Evolutionary conservation across 371 early-diverging fungal species (phyloP).

Genomic region (Mucor circinelloides): DNA sequence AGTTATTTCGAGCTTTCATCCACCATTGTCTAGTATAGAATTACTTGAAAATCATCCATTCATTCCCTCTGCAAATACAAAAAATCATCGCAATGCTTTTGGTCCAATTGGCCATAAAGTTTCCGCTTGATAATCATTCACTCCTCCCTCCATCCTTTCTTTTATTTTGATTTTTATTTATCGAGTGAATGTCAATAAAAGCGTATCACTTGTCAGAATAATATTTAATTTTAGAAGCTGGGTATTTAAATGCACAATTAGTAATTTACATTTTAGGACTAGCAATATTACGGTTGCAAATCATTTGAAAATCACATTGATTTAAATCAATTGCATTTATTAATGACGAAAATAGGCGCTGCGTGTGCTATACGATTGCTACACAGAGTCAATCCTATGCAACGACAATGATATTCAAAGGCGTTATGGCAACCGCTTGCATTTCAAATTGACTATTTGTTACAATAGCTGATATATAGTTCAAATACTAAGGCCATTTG

Average conservation of each 20-base stretch:
- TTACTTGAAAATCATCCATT: conserved; percentile 32
- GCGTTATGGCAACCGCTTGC: neutral
- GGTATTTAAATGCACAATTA: neutral
- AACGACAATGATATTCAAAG: neutral
- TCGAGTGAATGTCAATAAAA: neutral
- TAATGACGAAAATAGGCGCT: too few relatives aligned
- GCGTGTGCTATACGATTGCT: neutral
- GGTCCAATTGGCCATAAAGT: conserved; percentile 25
- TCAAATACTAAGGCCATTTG: neutral
- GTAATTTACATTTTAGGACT: neutral
- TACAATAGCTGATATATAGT: neutral
- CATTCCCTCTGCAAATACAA: conserved; percentile 17
- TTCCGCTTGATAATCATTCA: neutral
- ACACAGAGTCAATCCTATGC: neutral
- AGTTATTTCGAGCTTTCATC: neutral
- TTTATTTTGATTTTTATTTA: neutral
- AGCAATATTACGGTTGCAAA: neutral
- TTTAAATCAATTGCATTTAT: neutral
- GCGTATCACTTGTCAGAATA: neutral
- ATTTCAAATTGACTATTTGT: neutral
- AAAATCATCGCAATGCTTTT: conserved; percentile 5
- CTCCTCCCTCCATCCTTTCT: neutral
- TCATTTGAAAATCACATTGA: neutral
- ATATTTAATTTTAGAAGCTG: neutral
- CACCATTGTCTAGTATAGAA: conserved; percentile 11